Conservation (phyloP, 208 protist genomes). For the Trypanosoma rangeli region DNA sequence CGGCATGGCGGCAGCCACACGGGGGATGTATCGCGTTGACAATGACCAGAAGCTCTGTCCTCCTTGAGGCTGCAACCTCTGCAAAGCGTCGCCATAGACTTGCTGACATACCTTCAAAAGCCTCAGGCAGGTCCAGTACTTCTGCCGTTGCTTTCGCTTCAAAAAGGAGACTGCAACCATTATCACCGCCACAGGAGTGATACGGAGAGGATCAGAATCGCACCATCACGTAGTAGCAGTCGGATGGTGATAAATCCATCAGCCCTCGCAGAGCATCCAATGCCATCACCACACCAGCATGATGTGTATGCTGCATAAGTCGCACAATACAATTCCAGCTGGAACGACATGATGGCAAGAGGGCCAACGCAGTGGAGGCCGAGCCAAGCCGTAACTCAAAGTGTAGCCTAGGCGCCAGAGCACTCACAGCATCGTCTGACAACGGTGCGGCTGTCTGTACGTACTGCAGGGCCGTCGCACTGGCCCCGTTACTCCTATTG, state of each 20-base stretch:
- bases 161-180: constrained; percentile 12
- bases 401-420: constrained; percentile 8
- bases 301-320: constrained; percentile 46
- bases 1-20: constrained; percentile 14
- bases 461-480: constrained; percentile 6
- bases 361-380: constrained; percentile 27
- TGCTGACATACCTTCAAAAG: not conserved
- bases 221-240: constrained; percentile 27
- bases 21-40: not conserved
- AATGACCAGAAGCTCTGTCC: not conserved
- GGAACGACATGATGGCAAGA: constrained; percentile 45
- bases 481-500: not conserved
- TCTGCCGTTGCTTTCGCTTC: constrained; percentile 5
- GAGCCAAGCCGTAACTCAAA: constrained; percentile 37
- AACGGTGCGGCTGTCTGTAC: not conserved
- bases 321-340: constrained; percentile 28
- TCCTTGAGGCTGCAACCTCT: not conserved
- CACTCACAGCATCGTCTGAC: not conserved
- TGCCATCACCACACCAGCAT: constrained; percentile 16
- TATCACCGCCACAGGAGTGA: not conserved
- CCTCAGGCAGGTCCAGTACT: not conserved
- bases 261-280: constrained; percentile 28
- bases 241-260: constrained; percentile 11
- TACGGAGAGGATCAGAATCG: constrained; percentile 6
- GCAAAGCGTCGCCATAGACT: constrained; percentile 5